Base-by-base conservation (phyloP, 73 alveolate species). In the Paramecium sonneborni region DNA sequence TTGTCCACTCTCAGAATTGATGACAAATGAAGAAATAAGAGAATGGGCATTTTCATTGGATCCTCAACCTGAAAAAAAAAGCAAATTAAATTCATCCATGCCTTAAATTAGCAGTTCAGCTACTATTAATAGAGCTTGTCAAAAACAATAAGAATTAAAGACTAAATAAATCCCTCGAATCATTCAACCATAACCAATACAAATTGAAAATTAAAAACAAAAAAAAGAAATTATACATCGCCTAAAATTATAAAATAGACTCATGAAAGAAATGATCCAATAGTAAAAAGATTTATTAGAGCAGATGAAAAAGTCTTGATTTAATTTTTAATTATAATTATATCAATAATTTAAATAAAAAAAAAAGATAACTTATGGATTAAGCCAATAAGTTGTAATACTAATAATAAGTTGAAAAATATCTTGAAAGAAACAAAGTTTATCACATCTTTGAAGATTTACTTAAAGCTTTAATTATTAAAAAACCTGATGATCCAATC, bases 401-500 rank as follows among this genome's bases (percentile, higher is more conserved):
- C 93, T 95, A 95, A 82, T 87, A 95, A 82, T 89, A 94, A 57
- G 95, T 97, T 62, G 99, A 98, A 85, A 88, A 92, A 69, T 98
- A 96, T 94, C 94, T 98, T 43, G 99, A 98, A 84, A 96, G 94
- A 37, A 95, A 96, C 43, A 90, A 98, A 89, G 98, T 97, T 57
- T 93, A 96, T 82, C 99, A 98, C 76, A 92, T 98, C 58, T 98
- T 98, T 93, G 98, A 97, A 82, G 93, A 92, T 92, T 88, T 98
- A 67, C 95, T 97, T 35, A 98, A 96, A 92, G 94, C 97, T 79
- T 93, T 97, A 72, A 89, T 98, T 32, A 95, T 97, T 79, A 93
- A 97, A 92, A 93, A 97, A 69, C 99, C 99, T n/a, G 95, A 96
- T 41, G 97, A 97, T 56, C 99, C 99, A 6, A 93, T 98, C 28